These are phyloP conservation scores for Flammula alnicola DNA, from an alignment of 1,284 basidiomycete genomes.

Conservation along the genomic window DNA sequence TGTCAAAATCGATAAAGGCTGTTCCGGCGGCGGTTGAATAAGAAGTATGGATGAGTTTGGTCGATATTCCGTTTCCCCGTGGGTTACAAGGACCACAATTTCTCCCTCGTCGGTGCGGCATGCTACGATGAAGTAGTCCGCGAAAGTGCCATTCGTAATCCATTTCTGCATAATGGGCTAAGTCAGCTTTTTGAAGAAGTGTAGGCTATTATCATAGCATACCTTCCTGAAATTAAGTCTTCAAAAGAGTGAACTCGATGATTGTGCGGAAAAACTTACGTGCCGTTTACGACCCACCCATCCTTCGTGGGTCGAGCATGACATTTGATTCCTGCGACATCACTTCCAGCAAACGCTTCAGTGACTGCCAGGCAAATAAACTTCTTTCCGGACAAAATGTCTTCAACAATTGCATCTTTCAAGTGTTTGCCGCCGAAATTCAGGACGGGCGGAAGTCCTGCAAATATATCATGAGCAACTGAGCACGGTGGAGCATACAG, in stretches of 20 bases:
- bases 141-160: slow-evolving; percentile 79
- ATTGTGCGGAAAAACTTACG: slow-evolving; percentile 1
- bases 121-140: slow-evolving; percentile 41
- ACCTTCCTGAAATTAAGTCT: slow-evolving; percentile 10
- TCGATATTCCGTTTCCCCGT: slow-evolving; percentile 74
- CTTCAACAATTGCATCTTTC: slow-evolving; percentile 5
- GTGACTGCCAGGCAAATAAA: slow-evolving; percentile 9
- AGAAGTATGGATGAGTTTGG: slow-evolving; percentile 84
- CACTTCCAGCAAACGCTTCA: slow-evolving; percentile 16
- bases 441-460: slow-evolving; percentile 11
- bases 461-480: not conserved
- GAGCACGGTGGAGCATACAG: not conserved
- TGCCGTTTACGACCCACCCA: slow-evolving; percentile 14
- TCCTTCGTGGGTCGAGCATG: slow-evolving; percentile 6
- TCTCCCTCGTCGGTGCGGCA: slow-evolving; percentile 67
- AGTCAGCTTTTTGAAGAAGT: too few relatives aligned
- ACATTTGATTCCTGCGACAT: slow-evolving; percentile 13
- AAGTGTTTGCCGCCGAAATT: slow-evolving; percentile 8
- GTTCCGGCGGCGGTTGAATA: slow-evolving; percentile 83
- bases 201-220: not conserved
- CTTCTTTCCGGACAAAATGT: slow-evolving; percentile 11
- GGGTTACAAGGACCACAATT: slow-evolving; percentile 82
- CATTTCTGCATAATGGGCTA: slow-evolving; percentile 52
- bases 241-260: not conserved
- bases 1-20: slow-evolving; percentile 87